Conservation (phyloP, 495 filamentous ascomycete species). For the Pyronema domesticum region DNA sequence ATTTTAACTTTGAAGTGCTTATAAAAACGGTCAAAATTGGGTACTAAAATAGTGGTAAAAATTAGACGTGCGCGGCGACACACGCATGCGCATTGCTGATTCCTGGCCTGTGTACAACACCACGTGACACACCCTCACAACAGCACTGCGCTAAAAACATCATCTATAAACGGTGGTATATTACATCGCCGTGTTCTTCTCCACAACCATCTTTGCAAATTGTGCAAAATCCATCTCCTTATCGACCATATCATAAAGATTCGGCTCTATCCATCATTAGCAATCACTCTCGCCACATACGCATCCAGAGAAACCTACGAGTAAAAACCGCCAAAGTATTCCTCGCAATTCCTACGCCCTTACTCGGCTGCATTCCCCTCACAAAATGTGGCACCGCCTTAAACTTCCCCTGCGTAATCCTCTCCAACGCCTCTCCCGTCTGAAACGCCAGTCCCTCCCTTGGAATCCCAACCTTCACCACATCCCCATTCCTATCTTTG, state of each 20-base stretch:
- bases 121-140: too few relatives aligned
- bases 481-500: slow-evolving; percentile 56
- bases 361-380: slow-evolving; percentile 40
- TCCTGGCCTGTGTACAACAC: too few relatives aligned
- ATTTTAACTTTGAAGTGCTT: too few relatives aligned
- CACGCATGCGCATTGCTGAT: too few relatives aligned
- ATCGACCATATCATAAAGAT: slow-evolving; percentile 73
- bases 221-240: slow-evolving; percentile 56
- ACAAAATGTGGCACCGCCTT: slow-evolving; percentile 95
- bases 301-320: slow-evolving; percentile 24
- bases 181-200: slow-evolving; percentile 45
- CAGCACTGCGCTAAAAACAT: too few relatives aligned
- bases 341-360: slow-evolving; percentile 37
- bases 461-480: slow-evolving; percentile 78
- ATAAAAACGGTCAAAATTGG: too few relatives aligned
- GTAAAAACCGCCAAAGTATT: slow-evolving; percentile 97
- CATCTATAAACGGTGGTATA: too few relatives aligned
- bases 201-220: slow-evolving; percentile 71
- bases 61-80: too few relatives aligned
- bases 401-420: slow-evolving; percentile 76
- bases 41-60: too few relatives aligned
- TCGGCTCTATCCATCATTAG: slow-evolving; percentile 40
- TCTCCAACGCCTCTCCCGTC: slow-evolving; percentile 78
- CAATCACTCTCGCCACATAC: background rate
- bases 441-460: slow-evolving; percentile 85